These are phyloP conservation scores for Bipolaris cookei DNA, from an alignment of 2,329 filamentous ascomycete genomes.

Conservation along the genomic window DNA sequence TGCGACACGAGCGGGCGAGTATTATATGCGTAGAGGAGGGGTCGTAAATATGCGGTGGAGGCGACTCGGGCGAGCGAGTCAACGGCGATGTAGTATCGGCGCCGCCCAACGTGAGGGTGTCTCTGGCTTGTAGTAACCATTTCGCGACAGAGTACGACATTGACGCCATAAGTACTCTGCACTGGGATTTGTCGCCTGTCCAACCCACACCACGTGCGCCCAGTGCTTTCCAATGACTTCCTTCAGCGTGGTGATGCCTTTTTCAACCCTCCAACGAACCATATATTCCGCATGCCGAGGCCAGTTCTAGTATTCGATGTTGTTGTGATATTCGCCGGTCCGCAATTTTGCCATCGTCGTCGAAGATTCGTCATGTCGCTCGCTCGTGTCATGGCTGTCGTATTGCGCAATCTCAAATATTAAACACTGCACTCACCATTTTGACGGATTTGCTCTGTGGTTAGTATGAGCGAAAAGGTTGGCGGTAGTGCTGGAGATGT, in stretches of 20 bases:
- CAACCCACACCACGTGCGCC: neutral
- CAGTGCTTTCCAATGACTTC: neutral
- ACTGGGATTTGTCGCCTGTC: neutral
- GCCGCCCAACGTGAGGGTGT: neutral
- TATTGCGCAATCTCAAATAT: conserved; percentile 5
- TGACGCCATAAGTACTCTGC: neutral
- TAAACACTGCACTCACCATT: conserved; percentile 45
- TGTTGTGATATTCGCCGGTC: conserved; percentile 17
- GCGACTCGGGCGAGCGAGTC: neutral
- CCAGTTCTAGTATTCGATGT: neutral
- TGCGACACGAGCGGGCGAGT: conserved; percentile 19
- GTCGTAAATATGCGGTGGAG: neutral
- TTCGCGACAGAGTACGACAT: no score
- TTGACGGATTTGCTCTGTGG: conserved; percentile 49
- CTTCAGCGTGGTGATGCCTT: neutral
- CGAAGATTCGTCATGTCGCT: conserved; percentile 24
- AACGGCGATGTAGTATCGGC: neutral
- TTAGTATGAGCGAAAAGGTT: conserved; percentile 45
- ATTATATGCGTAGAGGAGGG: neutral
- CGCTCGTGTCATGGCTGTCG: conserved; percentile 39
- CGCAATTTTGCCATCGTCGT: conserved; percentile 30
- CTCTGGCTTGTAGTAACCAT: neutral
- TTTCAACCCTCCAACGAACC: neutral
- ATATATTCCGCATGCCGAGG: neutral
- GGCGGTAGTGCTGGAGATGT: conserved; percentile 43